These are phyloP conservation scores for Apiospora rasikravindrae DNA, from an alignment of 2,329 filamentous ascomycete genomes.

Conservation along the genomic window DNA sequence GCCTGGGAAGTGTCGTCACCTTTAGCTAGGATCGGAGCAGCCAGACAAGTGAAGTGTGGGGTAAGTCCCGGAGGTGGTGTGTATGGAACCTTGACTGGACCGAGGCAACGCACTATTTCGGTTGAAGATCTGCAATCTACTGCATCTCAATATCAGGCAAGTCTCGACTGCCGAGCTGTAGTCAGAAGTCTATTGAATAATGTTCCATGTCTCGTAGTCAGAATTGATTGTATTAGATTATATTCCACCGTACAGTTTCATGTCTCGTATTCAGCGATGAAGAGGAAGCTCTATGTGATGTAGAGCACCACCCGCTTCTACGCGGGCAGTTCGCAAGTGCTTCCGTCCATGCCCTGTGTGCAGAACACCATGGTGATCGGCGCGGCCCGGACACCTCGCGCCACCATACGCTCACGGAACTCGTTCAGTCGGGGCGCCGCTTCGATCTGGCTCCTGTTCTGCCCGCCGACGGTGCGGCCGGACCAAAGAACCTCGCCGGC, in stretches of 20 bases:
- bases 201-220: not conserved
- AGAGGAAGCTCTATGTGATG: not conserved
- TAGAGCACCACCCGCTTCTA: conserved; percentile 18
- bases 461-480: conserved; percentile 67
- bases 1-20: not conserved
- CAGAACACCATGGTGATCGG: conserved; percentile 78
- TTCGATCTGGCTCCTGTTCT: conserved; percentile 73
- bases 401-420: conserved; percentile 77
- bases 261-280: not conserved
- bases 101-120: not conserved
- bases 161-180: not conserved
- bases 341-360: conserved; percentile 61
- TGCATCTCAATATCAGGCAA: not conserved
- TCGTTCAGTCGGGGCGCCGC: conserved; percentile 74
- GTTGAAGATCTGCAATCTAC: not conserved
- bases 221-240: too few species aligned
- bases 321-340: conserved; percentile 46
- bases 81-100: not conserved
- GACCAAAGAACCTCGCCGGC: conserved; percentile 84
- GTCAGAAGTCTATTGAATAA: not conserved
- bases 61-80: not conserved
- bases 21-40: not conserved
- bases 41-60: not conserved
- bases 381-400: conserved; percentile 65
- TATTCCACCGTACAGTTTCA: not conserved